Conservation (phyloP, 108 stramenopile species). For the Pseudonitzschia pungens region DNA sequence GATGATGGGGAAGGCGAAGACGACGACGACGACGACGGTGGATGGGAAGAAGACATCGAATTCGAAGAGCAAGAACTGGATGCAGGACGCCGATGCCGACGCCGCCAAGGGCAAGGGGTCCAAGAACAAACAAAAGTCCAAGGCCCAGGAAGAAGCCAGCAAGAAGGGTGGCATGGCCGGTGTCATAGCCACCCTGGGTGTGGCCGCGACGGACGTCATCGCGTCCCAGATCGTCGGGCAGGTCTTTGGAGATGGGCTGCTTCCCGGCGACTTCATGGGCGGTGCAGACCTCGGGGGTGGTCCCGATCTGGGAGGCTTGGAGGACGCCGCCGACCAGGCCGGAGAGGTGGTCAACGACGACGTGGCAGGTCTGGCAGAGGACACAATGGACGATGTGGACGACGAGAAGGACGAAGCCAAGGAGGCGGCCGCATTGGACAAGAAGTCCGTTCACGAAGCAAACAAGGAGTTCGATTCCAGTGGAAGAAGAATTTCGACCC, state of each 20-base stretch:
- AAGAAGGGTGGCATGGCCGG: constrained; percentile 25
- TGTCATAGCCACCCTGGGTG: constrained; percentile 38
- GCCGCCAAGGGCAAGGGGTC: constrained; percentile 5
- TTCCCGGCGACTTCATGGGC: constrained; percentile 16
- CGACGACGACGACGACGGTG: neutral
- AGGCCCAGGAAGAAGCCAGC: neutral
- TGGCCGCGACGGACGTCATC: constrained; percentile 36
- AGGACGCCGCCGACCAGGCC: constrained; percentile 35
- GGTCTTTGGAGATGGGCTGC: constrained; percentile 22
- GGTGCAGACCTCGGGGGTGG: constrained; percentile 19
- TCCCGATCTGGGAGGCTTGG: constrained; percentile 3
- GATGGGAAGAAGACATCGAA: constrained; percentile 25
- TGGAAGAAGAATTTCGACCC: neutral
- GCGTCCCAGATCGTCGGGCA: constrained; percentile 37
- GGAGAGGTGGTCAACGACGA: constrained; percentile 41
- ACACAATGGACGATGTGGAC: constrained; percentile 37
- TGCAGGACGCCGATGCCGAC: constrained; percentile 7
- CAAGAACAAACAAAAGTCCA: constrained; percentile 4
- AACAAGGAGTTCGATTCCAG: constrained; percentile 8
- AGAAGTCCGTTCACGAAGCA: constrained; percentile 1
- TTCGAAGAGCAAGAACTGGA: constrained; percentile 16
- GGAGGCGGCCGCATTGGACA: neutral
- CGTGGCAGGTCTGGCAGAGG: constrained; percentile 39
- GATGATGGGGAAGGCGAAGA: neutral
- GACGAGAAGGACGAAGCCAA: constrained; percentile 25